These are phyloP conservation scores for Exophiala viscosa DNA, from an alignment of 2,329 filamentous ascomycete genomes.

Conservation along the genomic window DNA sequence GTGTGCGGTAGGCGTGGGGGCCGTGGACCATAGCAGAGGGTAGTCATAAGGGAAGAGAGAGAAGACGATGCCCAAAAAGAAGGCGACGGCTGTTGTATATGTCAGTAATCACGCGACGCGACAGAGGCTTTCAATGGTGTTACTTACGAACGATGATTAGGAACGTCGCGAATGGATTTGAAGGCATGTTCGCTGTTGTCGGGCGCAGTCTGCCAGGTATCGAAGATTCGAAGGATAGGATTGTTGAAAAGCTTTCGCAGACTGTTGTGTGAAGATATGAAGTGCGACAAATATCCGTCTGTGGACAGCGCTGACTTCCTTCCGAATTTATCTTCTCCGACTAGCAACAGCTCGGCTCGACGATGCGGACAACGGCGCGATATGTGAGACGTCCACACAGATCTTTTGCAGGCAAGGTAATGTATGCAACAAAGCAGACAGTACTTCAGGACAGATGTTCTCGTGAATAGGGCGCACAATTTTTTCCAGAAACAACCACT, in stretches of 20 bases:
- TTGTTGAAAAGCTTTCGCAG: background rate
- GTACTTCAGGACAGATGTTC: no score
- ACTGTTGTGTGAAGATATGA: no score
- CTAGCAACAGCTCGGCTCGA: no score
- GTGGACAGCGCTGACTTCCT: no score
- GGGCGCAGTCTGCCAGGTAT: background rate
- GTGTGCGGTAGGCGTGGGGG: slow-evolving; percentile 53
- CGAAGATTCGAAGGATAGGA: background rate
- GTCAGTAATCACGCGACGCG: slow-evolving; percentile 10
- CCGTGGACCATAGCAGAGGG: slow-evolving; percentile 46
- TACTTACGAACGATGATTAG: slow-evolving; percentile 57
- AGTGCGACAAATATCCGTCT: no score
- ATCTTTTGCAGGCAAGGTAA: no score
- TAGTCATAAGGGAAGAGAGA: slow-evolving; percentile 85
- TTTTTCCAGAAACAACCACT: no score
- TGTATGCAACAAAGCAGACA: no score
- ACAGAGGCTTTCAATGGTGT: slow-evolving; percentile 1
- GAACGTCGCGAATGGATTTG: slow-evolving; percentile 77
- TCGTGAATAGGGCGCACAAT: no score
- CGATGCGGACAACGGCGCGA: no score
- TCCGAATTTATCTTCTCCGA: no score
- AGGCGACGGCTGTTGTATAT: slow-evolving; percentile 67
- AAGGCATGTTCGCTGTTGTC: slow-evolving; percentile 22
- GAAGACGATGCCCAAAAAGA: slow-evolving; percentile 98
- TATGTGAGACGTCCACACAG: no score